These are phyloP conservation scores for Peronosclerospora sorghi DNA, from an alignment of 352 stramenopile species.

Conservation along the genomic window DNA sequence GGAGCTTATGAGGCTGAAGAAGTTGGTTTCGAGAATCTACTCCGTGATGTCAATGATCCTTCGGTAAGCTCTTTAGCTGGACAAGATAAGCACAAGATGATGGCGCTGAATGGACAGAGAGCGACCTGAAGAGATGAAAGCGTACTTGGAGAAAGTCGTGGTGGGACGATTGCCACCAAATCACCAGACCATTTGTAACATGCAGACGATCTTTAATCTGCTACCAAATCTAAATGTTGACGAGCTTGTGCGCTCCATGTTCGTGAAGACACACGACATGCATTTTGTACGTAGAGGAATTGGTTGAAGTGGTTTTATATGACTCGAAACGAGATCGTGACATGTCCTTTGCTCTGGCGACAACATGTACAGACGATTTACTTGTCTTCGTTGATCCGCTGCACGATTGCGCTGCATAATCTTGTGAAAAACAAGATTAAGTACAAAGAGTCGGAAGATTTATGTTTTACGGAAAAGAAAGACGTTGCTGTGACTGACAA, in stretches of 20 bases:
- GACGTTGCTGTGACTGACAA: conserved; percentile 13
- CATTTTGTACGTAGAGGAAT: conserved; percentile 84
- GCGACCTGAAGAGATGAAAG: conserved; percentile 95
- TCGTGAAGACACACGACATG: conserved; percentile 99
- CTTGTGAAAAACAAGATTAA: conserved; percentile 99
- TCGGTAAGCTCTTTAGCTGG: conserved; percentile 96
- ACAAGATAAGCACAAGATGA: conserved; percentile 98
- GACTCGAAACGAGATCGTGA: not conserved
- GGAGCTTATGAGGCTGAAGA: conserved; percentile 93
- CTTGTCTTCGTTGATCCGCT: conserved; percentile 94
- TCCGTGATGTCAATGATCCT: conserved; percentile 99
- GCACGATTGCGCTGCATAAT: conserved; percentile 97
- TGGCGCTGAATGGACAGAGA: conserved; percentile 89
- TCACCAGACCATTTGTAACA: conserved; percentile 97
- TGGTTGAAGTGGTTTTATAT: not conserved
- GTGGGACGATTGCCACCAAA: conserved; percentile 61
- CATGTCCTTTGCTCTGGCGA: conserved; percentile 1
- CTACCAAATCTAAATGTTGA: conserved; percentile 98
- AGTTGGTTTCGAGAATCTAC: conserved; percentile 97
- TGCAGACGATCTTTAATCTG: conserved; percentile 99
- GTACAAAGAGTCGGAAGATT: conserved; percentile 86
- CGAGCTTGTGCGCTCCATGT: conserved; percentile 93
- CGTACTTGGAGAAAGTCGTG: conserved; percentile 93
- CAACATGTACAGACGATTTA: conserved; percentile 85
- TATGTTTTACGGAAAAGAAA: conserved; percentile 61